Conservation (phyloP, 441 rosid species). For the Gossypium gossypioides region DNA sequence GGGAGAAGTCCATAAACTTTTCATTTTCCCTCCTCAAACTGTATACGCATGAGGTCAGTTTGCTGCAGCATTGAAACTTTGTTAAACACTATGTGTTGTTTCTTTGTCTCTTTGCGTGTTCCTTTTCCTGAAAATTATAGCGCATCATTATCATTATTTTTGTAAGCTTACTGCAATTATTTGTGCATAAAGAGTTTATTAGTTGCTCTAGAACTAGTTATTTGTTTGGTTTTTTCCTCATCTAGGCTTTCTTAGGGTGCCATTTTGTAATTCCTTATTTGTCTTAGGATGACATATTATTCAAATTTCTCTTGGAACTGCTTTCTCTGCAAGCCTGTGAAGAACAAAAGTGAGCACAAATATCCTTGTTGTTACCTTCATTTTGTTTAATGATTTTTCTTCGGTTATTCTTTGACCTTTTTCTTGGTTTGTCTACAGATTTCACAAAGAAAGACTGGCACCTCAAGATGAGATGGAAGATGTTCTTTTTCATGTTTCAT, state of each 20-base stretch:
- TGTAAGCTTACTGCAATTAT: not conserved
- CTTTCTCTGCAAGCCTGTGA: slow-evolving; percentile 16
- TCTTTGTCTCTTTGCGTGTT: not conserved
- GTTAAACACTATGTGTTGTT: not conserved
- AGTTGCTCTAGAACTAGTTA: not conserved
- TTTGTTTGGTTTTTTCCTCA: not conserved
- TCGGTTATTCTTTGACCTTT: slow-evolving; percentile 8
- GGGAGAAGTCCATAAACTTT: slow-evolving; percentile 36
- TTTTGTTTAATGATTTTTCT: slow-evolving; percentile 2
- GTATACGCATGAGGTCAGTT: slow-evolving; percentile 66
- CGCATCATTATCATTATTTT: not conserved
- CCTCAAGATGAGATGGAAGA: slow-evolving; percentile 29
- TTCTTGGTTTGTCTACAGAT: slow-evolving; percentile 29
- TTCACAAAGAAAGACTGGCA: slow-evolving; percentile 21
- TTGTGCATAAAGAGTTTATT: not conserved
- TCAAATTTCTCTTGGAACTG: slow-evolving; percentile 52
- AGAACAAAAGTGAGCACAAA: slow-evolving; percentile 39
- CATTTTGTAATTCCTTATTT: slow-evolving; percentile 8
- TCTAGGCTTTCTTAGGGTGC: not conserved
- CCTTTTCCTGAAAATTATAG: not conserved
- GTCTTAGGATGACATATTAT: slow-evolving; percentile 67
- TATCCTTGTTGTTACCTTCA: slow-evolving; percentile 17
- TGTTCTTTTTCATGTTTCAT: slow-evolving; percentile 31
- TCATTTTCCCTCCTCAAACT: slow-evolving; percentile 57
- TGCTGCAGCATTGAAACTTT: slow-evolving; percentile 2